Evolutionary conservation across 805 yeast species (phyloP).

Genomic region (Blastobotrys chiropterorum): DNA sequence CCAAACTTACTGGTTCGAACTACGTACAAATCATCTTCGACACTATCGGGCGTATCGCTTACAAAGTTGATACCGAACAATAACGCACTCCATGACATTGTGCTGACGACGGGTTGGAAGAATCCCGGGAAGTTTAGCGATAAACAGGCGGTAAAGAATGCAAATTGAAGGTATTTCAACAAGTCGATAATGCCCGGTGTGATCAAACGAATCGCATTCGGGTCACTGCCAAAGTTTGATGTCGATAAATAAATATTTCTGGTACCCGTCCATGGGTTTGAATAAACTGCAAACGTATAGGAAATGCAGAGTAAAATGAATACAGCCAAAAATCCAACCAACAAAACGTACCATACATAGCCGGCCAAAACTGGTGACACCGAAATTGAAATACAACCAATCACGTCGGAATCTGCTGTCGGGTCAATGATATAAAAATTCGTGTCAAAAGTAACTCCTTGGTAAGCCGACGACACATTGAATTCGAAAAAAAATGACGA

Average conservation of each 20-base stretch:
- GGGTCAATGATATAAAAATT: slow-evolving; percentile 25
- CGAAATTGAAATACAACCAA: slow-evolving; percentile 45
- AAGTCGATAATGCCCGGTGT: slow-evolving; percentile 49
- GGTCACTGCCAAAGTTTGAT: slow-evolving; percentile 53
- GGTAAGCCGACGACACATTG: slow-evolving; percentile 16
- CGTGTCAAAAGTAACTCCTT: slow-evolving; percentile 22
- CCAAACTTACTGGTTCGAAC: slow-evolving; percentile 13
- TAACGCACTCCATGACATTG: slow-evolving; percentile 52
- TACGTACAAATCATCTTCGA: slow-evolving; percentile 10
- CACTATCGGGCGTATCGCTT: slow-evolving; percentile 7
- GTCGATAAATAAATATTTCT: slow-evolving; percentile 46
- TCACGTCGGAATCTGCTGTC: slow-evolving; percentile 19
- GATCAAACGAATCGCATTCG: slow-evolving; percentile 44
- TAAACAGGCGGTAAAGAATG: slow-evolving; percentile 47
- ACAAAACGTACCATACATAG: slow-evolving; percentile 36
- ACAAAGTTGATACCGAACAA: slow-evolving; percentile 28
- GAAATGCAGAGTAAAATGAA: slow-evolving; percentile 34
- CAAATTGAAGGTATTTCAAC: slow-evolving; percentile 51
- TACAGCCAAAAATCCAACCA: slow-evolving; percentile 36
- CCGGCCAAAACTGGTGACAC: slow-evolving; percentile 44
- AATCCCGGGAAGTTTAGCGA: slow-evolving; percentile 56
- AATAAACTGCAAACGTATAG: slow-evolving; percentile 33
- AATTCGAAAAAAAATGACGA: slow-evolving; percentile 16
- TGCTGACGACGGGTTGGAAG: slow-evolving; percentile 48
- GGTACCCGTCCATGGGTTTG: slow-evolving; percentile 53